Base-by-base conservation (phyloP, 108 stramenopile genomes). In the Stephanodiscus minutulus region DNA sequence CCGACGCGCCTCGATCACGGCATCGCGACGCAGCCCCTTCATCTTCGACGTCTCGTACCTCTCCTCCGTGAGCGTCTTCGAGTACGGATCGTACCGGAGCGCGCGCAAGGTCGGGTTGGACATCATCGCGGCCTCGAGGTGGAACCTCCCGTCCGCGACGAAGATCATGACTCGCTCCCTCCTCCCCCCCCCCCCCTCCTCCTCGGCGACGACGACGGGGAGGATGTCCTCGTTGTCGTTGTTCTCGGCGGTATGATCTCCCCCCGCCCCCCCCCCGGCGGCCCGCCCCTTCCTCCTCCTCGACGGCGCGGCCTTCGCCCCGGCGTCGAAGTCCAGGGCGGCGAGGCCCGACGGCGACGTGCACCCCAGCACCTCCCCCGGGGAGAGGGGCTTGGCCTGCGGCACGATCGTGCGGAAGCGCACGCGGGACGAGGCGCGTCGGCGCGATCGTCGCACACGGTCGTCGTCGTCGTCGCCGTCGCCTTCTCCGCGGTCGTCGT, bases 101-200 rank as follows among this genome's bases (percentile, higher is more conserved):
- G 96, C 96, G 17, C 83, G 73, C 28, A 97, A 50, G 47, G 85
- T 70, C 7, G 98, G 97, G 81, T 99, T 99, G 60, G 90, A 85
- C 52, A 99, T 99, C 95, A 99, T 94, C 48, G 96, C 94, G 1
- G 95, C 85, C 82, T 99, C 99, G 36, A 99, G 85, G 83, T 99
- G 99, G 62, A 99, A 99, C 22, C 99, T 85, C 35, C 99, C 99
- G 72, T 99, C 99, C 22, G 99, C 97, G 18, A 98, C 74, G 78
- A 99, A 99, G 56, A 98, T 83, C 52, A 97, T 85, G 57, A 87
- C 72, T 10, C 86, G 69, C n/a, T 82, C 68, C 17, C 79, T 87
- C 9, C 52, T 56, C 55, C 52, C 8, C 22, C 9, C 11, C 15
- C 18, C 6, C 50, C 27, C 22, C 54, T 55, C 54, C 25, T 56